Base-by-base conservation (phyloP, 306 rosid species). In the Trichosanthes truncata region DNA sequence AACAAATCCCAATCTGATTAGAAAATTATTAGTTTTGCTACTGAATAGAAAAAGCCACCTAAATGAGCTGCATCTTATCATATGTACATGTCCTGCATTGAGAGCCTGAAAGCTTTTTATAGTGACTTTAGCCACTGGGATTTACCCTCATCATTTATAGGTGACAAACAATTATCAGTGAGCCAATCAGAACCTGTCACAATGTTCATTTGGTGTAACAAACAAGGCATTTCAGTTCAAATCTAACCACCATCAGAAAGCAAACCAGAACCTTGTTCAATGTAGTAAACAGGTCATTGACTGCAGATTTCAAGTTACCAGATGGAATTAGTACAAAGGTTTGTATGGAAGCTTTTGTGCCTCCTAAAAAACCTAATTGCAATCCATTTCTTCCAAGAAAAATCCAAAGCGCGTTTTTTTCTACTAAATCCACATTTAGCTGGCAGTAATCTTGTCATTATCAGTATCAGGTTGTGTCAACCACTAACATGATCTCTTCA, bases 101-200 rank as follows among this genome's bases (percentile, higher is more conserved):
- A 29, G 72, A 66, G 49, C 57, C 51, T 31, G 48, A 36, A 63
- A 11, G 25, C 29, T 76, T 48, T 29, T 41, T 12, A 14, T 29
- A 20, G 65, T 72, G 69, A 25, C 43, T 78, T 74, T 57, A 52
- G 25, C 36, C 83, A 65, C 49, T 52, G 69, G 68, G 61, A 81
- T 56, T 18, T 79, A 6, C 63, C 18, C 41, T 38, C 60, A 72
- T 61, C 53, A 45, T 72, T 56, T 17, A 40, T 21, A 18, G 38
- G 67, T 49, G 56, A 51, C 21, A 18, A 74, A 63, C 80, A 46
- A 55, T 53, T 65, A 33, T n/a, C 48, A 74, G 15, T 52, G 38
- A 35, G 40, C 45, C 67, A n/a, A 81, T 76, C 25, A 75, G 55
- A 51, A 3, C 9, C 17, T 56, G 33, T 21, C 60, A 11, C 43